These are phyloP conservation scores for Myrmaecium sp. DNA, from an alignment of 2,329 filamentous ascomycete genomes.

Conservation along the genomic window DNA sequence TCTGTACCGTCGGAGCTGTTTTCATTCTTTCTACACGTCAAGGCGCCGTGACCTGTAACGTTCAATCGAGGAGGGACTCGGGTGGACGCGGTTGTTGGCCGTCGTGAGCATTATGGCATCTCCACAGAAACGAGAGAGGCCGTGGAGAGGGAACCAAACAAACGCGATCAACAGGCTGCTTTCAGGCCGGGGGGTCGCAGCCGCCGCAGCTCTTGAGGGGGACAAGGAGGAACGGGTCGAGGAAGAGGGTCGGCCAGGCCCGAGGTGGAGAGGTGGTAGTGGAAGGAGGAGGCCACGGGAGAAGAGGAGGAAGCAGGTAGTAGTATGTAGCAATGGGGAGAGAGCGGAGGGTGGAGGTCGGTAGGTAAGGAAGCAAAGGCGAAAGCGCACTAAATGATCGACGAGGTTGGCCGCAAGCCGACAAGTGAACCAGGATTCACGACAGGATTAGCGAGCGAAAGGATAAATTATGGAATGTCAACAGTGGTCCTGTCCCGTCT, in stretches of 20 bases:
- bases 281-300: background rate
- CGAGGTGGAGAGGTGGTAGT: background rate
- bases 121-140: slow-evolving; percentile 7
- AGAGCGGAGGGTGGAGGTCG: background rate
- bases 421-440: too few species aligned
- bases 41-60: slow-evolving; percentile 16
- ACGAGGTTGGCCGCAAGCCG: too few species aligned
- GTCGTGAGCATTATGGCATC: slow-evolving; percentile 23
- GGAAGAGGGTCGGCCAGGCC: slow-evolving; percentile 5
- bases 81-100: slow-evolving; percentile 14
- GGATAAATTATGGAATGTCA: too few species aligned
- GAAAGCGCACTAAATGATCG: background rate
- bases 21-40: slow-evolving; percentile 25
- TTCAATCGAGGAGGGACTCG: slow-evolving; percentile 20
- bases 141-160: too few species aligned
- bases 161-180: too few species aligned
- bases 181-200: too few species aligned
- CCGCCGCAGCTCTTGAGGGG: slow-evolving; percentile 11
- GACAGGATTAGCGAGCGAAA: too few species aligned
- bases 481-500: too few species aligned
- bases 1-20: slow-evolving; percentile 30
- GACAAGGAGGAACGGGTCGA: slow-evolving; percentile 3
- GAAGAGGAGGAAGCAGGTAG: too few species aligned
- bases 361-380: background rate
- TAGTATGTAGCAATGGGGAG: background rate